Evolutionary conservation across 2,329 filamentous ascomycete genomes (phyloP).

Genomic region (Exophiala aquamarina): DNA sequence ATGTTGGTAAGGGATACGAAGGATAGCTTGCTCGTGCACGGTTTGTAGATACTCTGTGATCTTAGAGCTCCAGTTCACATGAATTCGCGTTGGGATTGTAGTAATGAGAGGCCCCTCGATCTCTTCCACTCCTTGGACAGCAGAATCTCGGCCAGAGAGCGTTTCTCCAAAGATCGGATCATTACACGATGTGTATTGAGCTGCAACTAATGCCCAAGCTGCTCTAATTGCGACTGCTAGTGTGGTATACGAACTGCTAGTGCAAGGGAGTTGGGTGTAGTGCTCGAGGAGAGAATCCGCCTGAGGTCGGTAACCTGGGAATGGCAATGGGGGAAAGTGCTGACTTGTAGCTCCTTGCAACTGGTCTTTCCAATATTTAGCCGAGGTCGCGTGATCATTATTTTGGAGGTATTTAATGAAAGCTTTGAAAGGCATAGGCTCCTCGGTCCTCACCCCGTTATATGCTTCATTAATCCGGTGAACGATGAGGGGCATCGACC

Average conservation of each 20-base stretch:
- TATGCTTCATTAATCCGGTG: conserved; percentile 20
- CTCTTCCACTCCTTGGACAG: conserved; percentile 36
- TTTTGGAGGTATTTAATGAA: conserved; percentile 30
- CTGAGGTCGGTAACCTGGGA: conserved; percentile 11
- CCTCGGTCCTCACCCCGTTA: conserved; percentile 15
- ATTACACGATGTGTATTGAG: conserved; percentile 47
- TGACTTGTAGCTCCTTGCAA: conserved; percentile 14
- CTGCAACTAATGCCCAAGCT: conserved; percentile 48
- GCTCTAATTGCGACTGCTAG: conserved; percentile 40
- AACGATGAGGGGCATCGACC: conserved; percentile 28
- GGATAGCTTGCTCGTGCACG: conserved; percentile 57
- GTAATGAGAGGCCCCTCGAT: conserved; percentile 44
- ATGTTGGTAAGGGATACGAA: conserved; percentile 65
- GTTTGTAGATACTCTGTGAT: conserved; percentile 53
- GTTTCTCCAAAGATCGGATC: conserved; percentile 51
- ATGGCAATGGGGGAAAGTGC: conserved; percentile 19
- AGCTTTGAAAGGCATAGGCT: conserved; percentile 21
- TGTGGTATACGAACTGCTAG: conserved; percentile 25
- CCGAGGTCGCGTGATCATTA: conserved; percentile 16
- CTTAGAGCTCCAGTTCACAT: conserved; percentile 37
- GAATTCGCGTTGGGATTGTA: conserved; percentile 43
- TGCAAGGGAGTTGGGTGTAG: conserved; percentile 1
- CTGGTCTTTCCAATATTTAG: conserved; percentile 22
- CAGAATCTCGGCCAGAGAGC: conserved; percentile 36
- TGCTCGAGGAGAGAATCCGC: conserved; percentile 12